Conservation (phyloP, 2,329 filamentous ascomycete species). For the Eurotiales sp. region DNA sequence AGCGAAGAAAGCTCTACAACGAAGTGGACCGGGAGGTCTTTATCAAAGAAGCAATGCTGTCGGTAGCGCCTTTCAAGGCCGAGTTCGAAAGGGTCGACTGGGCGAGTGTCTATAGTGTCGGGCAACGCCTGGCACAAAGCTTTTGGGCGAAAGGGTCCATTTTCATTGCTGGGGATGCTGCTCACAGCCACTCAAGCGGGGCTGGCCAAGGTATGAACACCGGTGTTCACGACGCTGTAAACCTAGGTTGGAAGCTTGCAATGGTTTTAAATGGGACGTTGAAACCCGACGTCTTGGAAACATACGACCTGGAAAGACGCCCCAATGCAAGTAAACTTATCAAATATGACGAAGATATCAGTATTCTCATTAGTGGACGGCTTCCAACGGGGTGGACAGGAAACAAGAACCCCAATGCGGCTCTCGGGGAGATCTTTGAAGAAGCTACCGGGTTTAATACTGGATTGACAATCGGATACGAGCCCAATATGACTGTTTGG, state of each 20-base stretch:
- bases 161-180: constrained; percentile 18
- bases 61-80: constrained; percentile 20
- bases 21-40: constrained; percentile 18
- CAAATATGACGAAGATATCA: constrained; percentile 1
- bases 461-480: not conserved
- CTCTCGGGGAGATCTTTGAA: not conserved
- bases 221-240: constrained; percentile 53
- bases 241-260: constrained; percentile 55
- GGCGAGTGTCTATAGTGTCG: constrained; percentile 7
- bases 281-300: not conserved
- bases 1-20: constrained; percentile 17
- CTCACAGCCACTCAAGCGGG: constrained; percentile 16
- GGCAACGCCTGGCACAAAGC: not conserved
- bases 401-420: not conserved
- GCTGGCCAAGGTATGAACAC: constrained; percentile 25
- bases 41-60: constrained; percentile 19
- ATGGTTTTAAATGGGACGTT: constrained; percentile 37
- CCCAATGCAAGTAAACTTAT: not conserved
- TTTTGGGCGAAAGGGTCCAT: constrained; percentile 28
- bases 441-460: not conserved
- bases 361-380: not conserved
- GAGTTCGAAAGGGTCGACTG: constrained; percentile 23
- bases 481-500: not conserved
- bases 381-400: not conserved
- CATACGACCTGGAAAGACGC: constrained; percentile 2